A percentile compares a stretch with the other conserved stretches of the same genome.
Conservation (phyloP, 2,329 filamentous ascomycete species). For the Sporothrix brasiliensis region DNA sequence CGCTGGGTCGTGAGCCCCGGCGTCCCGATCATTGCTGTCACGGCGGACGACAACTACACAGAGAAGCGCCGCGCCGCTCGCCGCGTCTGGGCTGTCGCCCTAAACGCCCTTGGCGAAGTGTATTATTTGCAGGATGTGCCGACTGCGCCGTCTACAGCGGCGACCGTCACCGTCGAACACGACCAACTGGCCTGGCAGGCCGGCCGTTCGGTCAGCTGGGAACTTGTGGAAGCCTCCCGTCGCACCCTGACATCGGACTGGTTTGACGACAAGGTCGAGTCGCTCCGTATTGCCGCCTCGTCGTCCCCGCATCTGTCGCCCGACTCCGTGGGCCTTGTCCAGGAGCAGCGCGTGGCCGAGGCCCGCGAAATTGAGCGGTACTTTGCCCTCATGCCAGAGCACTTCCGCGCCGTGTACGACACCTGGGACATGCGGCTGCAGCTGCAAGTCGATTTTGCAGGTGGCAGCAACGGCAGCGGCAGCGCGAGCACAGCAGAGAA, state of each 20-base stretch:
- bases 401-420: constrained; percentile 76
- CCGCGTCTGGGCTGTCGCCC: constrained; percentile 85
- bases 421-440: constrained; percentile 91
- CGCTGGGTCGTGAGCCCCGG: constrained; percentile 91
- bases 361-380: constrained; percentile 81
- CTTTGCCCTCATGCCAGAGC: constrained; percentile 69
- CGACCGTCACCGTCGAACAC: constrained; percentile 34
- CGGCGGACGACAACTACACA: constrained; percentile 81
- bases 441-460: constrained; percentile 86
- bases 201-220: constrained; percentile 79
- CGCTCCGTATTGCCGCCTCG: constrained; percentile 72
- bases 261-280: constrained; percentile 64
- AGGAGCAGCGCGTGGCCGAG: constrained; percentile 72
- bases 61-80: constrained; percentile 67
- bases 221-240: constrained; percentile 74
- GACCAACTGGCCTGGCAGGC: constrained; percentile 76
- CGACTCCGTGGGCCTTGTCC: constrained; percentile 69
- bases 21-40: constrained; percentile 78
- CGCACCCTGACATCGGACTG: constrained; percentile 73
- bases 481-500: constrained; percentile 65
- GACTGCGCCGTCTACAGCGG: constrained; percentile 50
- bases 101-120: constrained; percentile 91
- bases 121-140: constrained; percentile 80
- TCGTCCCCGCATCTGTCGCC: constrained; percentile 69
- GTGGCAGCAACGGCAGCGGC: constrained; percentile 52